Evolutionary conservation across 352 stramenopile species (phyloP), one percentile per base, ranked within the genome.

Genomic region (Phytophthora sojae): DNA sequence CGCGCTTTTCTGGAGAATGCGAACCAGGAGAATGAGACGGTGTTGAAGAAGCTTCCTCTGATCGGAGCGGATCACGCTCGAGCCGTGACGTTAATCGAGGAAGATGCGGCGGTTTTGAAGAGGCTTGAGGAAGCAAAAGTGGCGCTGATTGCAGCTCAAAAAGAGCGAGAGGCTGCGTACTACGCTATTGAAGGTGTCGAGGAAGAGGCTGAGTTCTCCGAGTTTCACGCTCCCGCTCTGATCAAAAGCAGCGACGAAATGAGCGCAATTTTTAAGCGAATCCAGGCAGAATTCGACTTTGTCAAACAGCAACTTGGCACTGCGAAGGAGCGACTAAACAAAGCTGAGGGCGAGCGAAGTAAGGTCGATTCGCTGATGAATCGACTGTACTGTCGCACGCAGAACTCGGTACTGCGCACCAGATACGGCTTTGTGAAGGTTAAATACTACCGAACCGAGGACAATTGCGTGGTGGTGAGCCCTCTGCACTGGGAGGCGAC

Each of bases 151-250:
- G 29, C 49, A 17, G 80, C 81, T 15, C 73, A 83, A 37, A 79
- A 76, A 57, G 81, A 82, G 39, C 74, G 81, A 23, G 77, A 90
- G 67, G 59, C 61, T 6, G 82, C 82, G 2, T 77, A 78, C 57
- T 78, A 85, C 32, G 80, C 79, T 0, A 81, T 89, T 3, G 82
- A 91, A 80, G 88, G 86, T 3, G 83, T 93, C 1, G 85, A 94
- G 63, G 85, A 95, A 70, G 86, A 94, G 45, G 86, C 86, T 1
- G 83, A 93, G 57, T 90, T 94, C 58, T 85, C 86, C 0, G 87
- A 92, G 51, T 88, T 86, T 19, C 85, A 95, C 54, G 85, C 81
- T 0, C 81, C 83, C 6, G 75, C 88, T 23, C 69, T 95, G 1
- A 75, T 92, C 35, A 73, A 80, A 57, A 91, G 73, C 50, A 93